A percentile compares a stretch with the other conserved stretches of the same genome.
These are phyloP conservation scores for Theileria annulata DNA, from an alignment of 169 alveolate species.

Conservation along the genomic window DNA sequence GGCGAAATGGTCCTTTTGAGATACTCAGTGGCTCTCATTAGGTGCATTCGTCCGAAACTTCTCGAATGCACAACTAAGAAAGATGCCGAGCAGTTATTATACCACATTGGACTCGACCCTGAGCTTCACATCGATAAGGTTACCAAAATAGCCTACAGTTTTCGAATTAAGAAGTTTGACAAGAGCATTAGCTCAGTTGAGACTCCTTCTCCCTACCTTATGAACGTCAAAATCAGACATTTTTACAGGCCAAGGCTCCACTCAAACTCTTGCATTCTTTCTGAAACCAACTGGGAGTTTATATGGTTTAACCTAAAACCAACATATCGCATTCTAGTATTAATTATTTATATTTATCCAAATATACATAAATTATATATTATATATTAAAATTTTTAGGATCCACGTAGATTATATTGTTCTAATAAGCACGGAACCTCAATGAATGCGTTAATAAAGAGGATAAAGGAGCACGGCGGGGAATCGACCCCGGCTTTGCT, in stretches of 20 bases:
- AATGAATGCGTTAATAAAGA: conserved; percentile 49
- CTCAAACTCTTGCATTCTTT: conserved; percentile 50
- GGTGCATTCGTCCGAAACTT: conserved; percentile 55
- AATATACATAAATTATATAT: background rate
- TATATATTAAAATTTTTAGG: conserved; percentile 15
- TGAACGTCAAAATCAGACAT: conserved; percentile 71
- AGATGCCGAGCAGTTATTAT: conserved; percentile 70
- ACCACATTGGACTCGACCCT: conserved; percentile 69
- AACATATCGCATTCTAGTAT: conserved; percentile 52
- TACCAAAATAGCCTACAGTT: conserved; percentile 73
- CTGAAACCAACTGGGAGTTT: conserved; percentile 72
- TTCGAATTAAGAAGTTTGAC: conserved; percentile 65
- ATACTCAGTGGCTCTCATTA: conserved; percentile 71
- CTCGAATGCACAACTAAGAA: conserved; percentile 63
- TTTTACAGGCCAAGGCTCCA: conserved; percentile 75
- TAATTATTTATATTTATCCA: background rate
- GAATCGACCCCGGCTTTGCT: conserved; percentile 40
- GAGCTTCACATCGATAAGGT: conserved; percentile 63
- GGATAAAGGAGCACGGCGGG: conserved; percentile 12
- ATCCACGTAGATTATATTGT: conserved; percentile 49
- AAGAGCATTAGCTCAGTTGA: conserved; percentile 50
- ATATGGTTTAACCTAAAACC: conserved; percentile 68
- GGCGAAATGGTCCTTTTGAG: conserved; percentile 74
- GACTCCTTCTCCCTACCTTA: conserved; percentile 63
- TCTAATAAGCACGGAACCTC: conserved; percentile 53